phyloP scores from a whole-genome alignment of 768 basidiomycete species.

The Tricholoma hemisulphureum region DNA sequence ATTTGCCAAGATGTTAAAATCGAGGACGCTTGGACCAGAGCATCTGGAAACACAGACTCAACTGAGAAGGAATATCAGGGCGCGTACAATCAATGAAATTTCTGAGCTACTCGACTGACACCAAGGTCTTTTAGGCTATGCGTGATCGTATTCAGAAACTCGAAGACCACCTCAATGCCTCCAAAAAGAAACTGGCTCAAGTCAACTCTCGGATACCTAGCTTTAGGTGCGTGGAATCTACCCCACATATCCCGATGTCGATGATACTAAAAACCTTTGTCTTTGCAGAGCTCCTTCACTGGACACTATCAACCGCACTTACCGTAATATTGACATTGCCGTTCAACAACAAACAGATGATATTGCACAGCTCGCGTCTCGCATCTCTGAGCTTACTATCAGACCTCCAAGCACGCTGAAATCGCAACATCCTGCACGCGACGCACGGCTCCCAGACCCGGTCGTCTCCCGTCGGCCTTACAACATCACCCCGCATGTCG shows the following conservation, averaged over 20 bases:
- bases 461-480: slow-evolving; percentile 35
- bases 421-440: slow-evolving; percentile 24
- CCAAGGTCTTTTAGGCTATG: slow-evolving; percentile 47
- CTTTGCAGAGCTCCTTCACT: slow-evolving; percentile 70
- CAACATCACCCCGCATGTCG: slow-evolving; percentile 62
- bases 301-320: slow-evolving; percentile 81
- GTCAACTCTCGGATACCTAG: slow-evolving; percentile 59
- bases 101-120: not conserved
- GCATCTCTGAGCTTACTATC: slow-evolving; percentile 52
- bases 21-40: slow-evolving; percentile 83
- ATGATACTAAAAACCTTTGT: not conserved
- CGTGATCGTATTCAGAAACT: slow-evolving; percentile 75
- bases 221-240: slow-evolving; percentile 51
- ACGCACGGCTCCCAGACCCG: slow-evolving; percentile 42
- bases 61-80: slow-evolving; percentile 69
- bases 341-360: slow-evolving; percentile 61
- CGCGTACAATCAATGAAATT: slow-evolving; percentile 33
- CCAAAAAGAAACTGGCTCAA: slow-evolving; percentile 68
- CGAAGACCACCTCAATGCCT: slow-evolving; percentile 66
- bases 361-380: slow-evolving; percentile 48
- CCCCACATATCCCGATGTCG: not conserved
- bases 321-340: slow-evolving; percentile 78
- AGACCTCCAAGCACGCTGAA: slow-evolving; percentile 11
- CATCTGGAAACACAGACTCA: slow-evolving; percentile 80
- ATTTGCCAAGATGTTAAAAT: slow-evolving; percentile 71